Conservation (phyloP, 139 green algal genomes). For the Asterochloris sp. region DNA sequence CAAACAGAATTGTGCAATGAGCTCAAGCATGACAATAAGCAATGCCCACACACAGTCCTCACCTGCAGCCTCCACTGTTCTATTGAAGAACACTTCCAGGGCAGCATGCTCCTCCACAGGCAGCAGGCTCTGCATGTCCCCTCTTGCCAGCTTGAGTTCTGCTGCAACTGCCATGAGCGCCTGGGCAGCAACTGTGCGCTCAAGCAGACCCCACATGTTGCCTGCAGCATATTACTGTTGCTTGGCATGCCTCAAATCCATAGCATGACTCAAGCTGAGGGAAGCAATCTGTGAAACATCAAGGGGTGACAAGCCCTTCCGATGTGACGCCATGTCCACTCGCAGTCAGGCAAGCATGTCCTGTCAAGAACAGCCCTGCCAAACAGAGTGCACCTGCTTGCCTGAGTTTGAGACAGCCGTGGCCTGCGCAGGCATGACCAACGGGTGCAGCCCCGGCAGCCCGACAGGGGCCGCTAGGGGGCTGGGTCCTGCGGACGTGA, state of each 20-base stretch:
- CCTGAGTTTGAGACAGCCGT: constrained; percentile 16
- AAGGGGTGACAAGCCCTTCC: no score
- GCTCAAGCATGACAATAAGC: no score
- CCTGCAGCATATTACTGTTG: constrained; percentile 1
- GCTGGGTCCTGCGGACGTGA: neutral
- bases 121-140: constrained; percentile 22
- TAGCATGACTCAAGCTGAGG: no score
- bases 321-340: no score
- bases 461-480: neutral
- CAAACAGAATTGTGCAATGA: no score
- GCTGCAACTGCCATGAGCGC: constrained; percentile 28
- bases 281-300: no score
- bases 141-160: constrained; percentile 18
- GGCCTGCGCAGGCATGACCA: constrained; percentile 1
- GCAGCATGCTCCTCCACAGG: constrained; percentile 9
- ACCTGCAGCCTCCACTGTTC: constrained; percentile 28
- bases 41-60: no score
- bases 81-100: constrained; percentile 33
- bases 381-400: neutral
- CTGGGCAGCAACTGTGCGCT: constrained; percentile 30
- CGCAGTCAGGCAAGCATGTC: no score
- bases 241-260: no score
- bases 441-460: neutral
- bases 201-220: constrained; percentile 44
- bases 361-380: no score